Conservation (phyloP, 208 protist species). For the Wallacemonas sp. region DNA sequence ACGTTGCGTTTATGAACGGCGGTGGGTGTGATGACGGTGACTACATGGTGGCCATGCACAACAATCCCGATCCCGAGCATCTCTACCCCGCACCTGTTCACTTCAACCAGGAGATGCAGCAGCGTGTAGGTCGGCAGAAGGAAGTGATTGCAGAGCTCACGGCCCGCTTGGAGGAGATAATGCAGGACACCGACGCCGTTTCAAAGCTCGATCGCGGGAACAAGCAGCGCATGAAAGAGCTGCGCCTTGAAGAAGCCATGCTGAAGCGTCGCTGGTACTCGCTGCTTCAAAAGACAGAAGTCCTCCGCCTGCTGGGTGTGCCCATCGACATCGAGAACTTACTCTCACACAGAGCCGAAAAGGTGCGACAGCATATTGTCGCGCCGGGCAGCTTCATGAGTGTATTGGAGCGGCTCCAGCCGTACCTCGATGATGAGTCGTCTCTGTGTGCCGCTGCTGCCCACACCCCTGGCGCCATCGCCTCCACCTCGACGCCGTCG, state of each 20-base stretch:
- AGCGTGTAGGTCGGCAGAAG: constrained; percentile 59
- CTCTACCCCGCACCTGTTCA: constrained; percentile 65
- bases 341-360: constrained; percentile 31
- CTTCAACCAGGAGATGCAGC: constrained; percentile 70
- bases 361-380: constrained; percentile 48
- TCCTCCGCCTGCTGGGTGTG: constrained; percentile 42
- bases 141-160: constrained; percentile 33
- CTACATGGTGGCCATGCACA: constrained; percentile 45
- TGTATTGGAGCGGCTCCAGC: constrained; percentile 44
- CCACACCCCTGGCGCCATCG: constrained; percentile 9
- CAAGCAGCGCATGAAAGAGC: constrained; percentile 25
- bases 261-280: constrained; percentile 57
- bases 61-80: constrained; percentile 52
- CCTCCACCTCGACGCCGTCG: too few species aligned
- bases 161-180: constrained; percentile 34
- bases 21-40: constrained; percentile 54
- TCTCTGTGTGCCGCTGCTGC: constrained; percentile 33
- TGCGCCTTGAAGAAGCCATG: constrained; percentile 61
- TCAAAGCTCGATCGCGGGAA: constrained; percentile 46
- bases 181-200: constrained; percentile 40
- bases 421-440: constrained; percentile 46
- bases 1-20: constrained; percentile 52
- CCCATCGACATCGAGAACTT: constrained; percentile 40
- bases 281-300: constrained; percentile 54
- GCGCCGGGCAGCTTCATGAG: constrained; percentile 46